Evolutionary conservation across 2,329 filamentous ascomycete species (phyloP).

Genomic region (Fusarium keratoplasticum): DNA sequence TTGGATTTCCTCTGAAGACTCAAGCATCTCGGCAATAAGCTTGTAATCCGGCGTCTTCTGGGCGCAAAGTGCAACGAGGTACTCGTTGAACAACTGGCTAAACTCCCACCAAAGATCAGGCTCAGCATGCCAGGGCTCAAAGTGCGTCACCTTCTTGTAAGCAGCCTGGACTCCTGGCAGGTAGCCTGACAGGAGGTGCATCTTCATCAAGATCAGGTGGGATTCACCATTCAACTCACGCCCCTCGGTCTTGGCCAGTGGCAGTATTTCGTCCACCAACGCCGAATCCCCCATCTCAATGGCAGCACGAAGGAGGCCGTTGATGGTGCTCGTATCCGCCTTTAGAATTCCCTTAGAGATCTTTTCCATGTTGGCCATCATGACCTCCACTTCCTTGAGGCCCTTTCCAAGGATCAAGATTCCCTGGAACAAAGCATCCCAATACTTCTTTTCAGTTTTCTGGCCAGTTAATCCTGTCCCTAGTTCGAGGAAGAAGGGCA

Average conservation of each 20-base stretch:
- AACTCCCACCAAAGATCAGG: conserved; percentile 64
- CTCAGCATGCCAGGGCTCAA: conserved; percentile 53
- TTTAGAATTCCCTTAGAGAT: conserved; percentile 62
- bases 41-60: conserved; percentile 73
- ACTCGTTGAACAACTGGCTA: conserved; percentile 74
- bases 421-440: conserved; percentile 81
- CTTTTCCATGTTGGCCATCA: conserved; percentile 77
- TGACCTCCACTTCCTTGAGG: conserved; percentile 61
- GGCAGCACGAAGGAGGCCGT: conserved; percentile 79
- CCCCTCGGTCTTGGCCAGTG: conserved; percentile 72
- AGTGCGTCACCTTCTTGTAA: conserved; percentile 61
- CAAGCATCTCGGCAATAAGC: conserved; percentile 77
- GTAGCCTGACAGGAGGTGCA: conserved; percentile 79
- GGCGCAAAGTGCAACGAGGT: conserved; percentile 76
- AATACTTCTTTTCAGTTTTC: conserved; percentile 65
- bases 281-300: conserved; percentile 76
- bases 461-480: conserved; percentile 58
- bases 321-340: conserved; percentile 79
- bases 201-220: conserved; percentile 79
- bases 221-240: conserved; percentile 77
- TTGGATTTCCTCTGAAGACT: conserved; percentile 77
- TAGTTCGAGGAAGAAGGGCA: conserved; percentile 66
- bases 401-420: conserved; percentile 76
- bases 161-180: conserved; percentile 75
- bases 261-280: conserved; percentile 78